Evolutionary conservation across 106 monocot species (phyloP), one percentile per base, ranked within the genome.

Genomic region (Vanilla planifolia): DNA sequence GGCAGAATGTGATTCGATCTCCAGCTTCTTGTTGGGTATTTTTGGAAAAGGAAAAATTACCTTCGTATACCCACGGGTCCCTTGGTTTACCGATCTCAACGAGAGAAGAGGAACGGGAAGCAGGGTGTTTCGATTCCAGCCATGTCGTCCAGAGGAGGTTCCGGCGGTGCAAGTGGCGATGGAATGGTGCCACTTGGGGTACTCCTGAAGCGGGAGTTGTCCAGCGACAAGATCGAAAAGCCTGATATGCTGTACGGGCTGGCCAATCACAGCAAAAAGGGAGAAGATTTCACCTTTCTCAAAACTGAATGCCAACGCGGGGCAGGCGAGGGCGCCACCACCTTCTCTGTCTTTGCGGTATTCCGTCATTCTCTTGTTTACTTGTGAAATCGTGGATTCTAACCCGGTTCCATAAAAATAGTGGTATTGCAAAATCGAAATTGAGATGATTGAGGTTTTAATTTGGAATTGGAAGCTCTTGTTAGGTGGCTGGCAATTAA

Each of bases 281-380:
- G 94, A 20, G 94, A 95, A 73, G 94, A 95, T 33, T 81, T 86
- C 63, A 84, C 89, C 16, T 60, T 95, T 23, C 40, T 95, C 36
- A 80, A 81, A 70, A 66, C 83, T 27, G 83, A 89, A 7, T 86
- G 83, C 64, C 75, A 89, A 64, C 76, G 89, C 23, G 59, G 78
- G 6, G 68, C 83, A 25, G 89, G 86, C 61, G 77, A 89, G 28
- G 75, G 71, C 20, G 33, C 67, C 69, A 63, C 80, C 67, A 76
- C 83, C 37, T 86, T 95, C 78, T 75, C 89, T 4, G 86, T 77
- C 41, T 95, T 89, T 59, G 89, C 73, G 77, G 94, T 95, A 89
- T 61, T 26, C 4, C 57, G 11, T 20, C 20, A 9, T 21, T 35
- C 33, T 35, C 45, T 40, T 7, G 7, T 14, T 30, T 30, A 4